Conservation (phyloP, 805 yeast species). For the Candida methanosorbosa region DNA sequence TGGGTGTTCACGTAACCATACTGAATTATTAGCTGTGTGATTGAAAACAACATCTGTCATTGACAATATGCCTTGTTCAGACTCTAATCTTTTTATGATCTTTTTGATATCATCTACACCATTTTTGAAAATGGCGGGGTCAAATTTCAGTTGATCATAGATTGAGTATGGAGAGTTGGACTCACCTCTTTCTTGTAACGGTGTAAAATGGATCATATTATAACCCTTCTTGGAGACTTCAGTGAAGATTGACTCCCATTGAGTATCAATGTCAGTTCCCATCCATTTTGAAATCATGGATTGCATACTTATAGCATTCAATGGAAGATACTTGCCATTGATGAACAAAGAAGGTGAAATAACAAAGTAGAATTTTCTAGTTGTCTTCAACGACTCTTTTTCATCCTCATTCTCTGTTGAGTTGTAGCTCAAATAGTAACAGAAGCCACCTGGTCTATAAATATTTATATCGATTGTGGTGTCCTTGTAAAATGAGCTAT, state of each 20-base stretch:
- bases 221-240: constrained; percentile 69
- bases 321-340: constrained; percentile 47
- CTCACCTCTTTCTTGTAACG: constrained; percentile 81
- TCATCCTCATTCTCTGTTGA: constrained; percentile 19
- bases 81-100: constrained; percentile 41
- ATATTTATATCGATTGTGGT: constrained; percentile 52
- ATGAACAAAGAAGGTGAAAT: constrained; percentile 71
- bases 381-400: constrained; percentile 27
- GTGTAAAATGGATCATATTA: constrained; percentile 95
- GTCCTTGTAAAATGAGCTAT: constrained; percentile 57
- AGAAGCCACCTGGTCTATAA: constrained; percentile 68
- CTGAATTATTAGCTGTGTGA: constrained; percentile 88
- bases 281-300: constrained; percentile 89
- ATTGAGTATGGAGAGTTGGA: constrained; percentile 93
- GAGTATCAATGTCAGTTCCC: constrained; percentile 42
- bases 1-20: constrained; percentile 80
- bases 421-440: constrained; percentile 60
- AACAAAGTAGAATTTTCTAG: constrained; percentile 61
- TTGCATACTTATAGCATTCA: constrained; percentile 75
- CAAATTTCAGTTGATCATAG: constrained; percentile 75
- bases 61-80: constrained; percentile 55
- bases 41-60: constrained; percentile 91
- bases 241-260: constrained; percentile 63
- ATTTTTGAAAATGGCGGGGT: constrained; percentile 50
- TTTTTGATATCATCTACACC: constrained; percentile 43